Conservation (phyloP, 2,329 filamentous ascomycete species). For the Ophiostoma tasmaniense region DNA sequence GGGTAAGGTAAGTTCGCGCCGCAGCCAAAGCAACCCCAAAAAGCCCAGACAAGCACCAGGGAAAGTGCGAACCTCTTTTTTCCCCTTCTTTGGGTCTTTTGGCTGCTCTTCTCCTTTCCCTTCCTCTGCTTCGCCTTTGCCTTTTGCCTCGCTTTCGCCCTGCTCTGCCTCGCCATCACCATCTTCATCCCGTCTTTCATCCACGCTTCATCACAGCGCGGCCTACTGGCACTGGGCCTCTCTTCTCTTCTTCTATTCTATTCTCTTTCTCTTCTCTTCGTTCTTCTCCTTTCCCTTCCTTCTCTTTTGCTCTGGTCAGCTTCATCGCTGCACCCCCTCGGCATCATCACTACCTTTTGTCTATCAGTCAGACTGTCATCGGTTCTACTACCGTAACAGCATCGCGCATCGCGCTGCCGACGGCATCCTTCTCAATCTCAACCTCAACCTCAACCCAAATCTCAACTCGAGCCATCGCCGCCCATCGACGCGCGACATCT, state of each 20-base stretch:
- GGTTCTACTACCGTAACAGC: too few relatives aligned
- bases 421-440: not conserved
- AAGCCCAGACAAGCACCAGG: slow-evolving; percentile 18
- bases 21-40: slow-evolving; percentile 21
- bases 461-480: not conserved
- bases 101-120: not conserved
- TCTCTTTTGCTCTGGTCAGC: not conserved
- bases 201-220: not conserved
- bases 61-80: slow-evolving; percentile 18
- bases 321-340: not conserved
- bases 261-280: not conserved
- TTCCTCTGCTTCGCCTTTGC: slow-evolving; percentile 2
- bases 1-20: slow-evolving; percentile 23
- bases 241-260: not conserved
- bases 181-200: slow-evolving; percentile 1
- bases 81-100: slow-evolving; percentile 5
- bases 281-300: not conserved
- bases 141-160: not conserved
- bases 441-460: not conserved
- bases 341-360: not conserved
- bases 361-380: not conserved
- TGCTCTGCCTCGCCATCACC: slow-evolving; percentile 7
- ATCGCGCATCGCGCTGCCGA: not conserved
- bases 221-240: not conserved
- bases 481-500: not conserved